Base-by-base conservation (phyloP, 192 early-diverging fungal genomes). In the Paraglomus occultum region DNA sequence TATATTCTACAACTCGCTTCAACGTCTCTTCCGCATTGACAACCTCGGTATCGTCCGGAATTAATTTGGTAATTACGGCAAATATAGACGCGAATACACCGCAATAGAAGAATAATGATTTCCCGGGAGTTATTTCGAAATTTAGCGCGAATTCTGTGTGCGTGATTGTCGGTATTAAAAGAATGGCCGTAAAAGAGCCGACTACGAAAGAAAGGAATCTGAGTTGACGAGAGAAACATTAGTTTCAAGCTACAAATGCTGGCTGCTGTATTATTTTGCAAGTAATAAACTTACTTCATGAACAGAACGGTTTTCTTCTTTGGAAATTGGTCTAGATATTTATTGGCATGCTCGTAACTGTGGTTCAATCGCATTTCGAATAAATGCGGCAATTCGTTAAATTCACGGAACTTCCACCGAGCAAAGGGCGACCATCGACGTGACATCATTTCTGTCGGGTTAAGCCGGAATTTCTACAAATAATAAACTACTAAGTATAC, bases 321-420 rank as follows among this genome's bases (percentile, higher is more conserved):
- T 0, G 94, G 92, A 64, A 97, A 97, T 79, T 97, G 94, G 47
- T 87, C 76, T 50, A 98, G 78, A 75, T 99, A 99, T 69, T 87
- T 77, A 42, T 83, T 86, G 0, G 96, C 95, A 51, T 83, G 73
- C 10, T 84, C 82, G 74, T 93, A 86, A 22, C 90, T 92, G 0
- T 84, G 63, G 66, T 87, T 86, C 17, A 98, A 76, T 11, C 98
- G 88, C 22, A 75, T 74, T 42, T 89, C 76, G 73, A 97, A 95
- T 17, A 91, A 66, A 75, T 99, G 95, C 0, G 95, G 93, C 17
- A 98, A 82, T 74, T 99, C 98, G 77, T 99, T 98, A 72, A 98
- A 98, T 79, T 97, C 95, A 59, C 96, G 88, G 68, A 98, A 92
- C 75, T 92, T 93, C 94, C 92, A 98, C 38, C 84, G 80, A 4